Percentiles rank a stretch among this genome's conserved stretches.
Evolutionary conservation across 441 rosid genomes (phyloP).

Genomic region (Eugenia klotzschiana): DNA sequence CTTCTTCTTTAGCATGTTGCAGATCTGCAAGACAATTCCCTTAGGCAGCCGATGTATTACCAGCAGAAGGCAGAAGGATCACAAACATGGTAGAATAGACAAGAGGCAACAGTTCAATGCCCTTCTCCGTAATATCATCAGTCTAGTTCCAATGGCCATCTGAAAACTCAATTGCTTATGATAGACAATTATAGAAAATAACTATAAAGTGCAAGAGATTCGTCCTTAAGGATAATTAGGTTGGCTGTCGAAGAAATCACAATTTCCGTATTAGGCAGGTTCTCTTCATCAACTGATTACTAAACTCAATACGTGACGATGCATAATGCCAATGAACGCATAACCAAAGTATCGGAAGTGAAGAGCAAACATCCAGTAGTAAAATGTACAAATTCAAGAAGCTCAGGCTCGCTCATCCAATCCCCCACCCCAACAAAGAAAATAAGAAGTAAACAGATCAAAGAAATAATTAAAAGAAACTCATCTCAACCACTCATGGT

Average conservation of each 20-base stretch:
- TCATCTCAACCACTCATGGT: not conserved
- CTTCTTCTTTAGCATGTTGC: constrained; percentile 72
- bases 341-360: not conserved
- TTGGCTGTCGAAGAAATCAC: not conserved
- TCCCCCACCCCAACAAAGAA: not conserved
- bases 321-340: not conserved
- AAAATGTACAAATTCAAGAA: not conserved
- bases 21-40: constrained; percentile 37
- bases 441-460: not conserved
- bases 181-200: not conserved
- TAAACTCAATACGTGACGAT: not conserved
- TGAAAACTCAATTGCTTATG: not conserved
- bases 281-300: not conserved
- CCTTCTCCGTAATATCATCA: not conserved
- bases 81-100: not conserved
- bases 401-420: not conserved
- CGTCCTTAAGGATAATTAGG: not conserved
- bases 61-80: not conserved
- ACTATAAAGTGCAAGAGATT: not conserved
- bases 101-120: not conserved
- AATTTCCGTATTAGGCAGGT: not conserved
- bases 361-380: not conserved
- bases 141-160: not conserved
- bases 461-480: not conserved
- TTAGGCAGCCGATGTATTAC: not conserved